Base-by-base conservation (phyloP, 2,329 filamentous ascomycete genomes). In the Botrytis medusae region DNA sequence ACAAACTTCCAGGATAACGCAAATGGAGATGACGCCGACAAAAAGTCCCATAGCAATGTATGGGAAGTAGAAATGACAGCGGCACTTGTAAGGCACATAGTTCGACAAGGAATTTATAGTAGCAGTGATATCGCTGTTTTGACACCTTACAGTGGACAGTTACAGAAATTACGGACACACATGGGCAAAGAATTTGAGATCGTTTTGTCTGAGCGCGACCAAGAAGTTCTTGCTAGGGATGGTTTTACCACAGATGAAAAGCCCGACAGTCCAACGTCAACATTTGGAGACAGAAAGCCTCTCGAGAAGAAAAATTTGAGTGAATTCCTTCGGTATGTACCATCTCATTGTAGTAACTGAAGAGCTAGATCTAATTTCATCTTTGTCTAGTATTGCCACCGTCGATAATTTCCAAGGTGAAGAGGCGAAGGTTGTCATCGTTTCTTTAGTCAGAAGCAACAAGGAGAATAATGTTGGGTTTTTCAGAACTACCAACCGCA, bases 371-470 rank as follows among this genome's bases (percentile, higher is more conserved):
- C 22, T 51, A 12, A 51, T 51, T 7, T 14, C 12, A n/a, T 51
- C 5, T n/a, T 51, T 51, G 4, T 59, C 20, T 16, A 72, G 71
- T 8, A 76, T 83, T 44, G 90, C 91, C 0, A 93, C 90, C 0
- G 87, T 93, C 0, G 91, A 93, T 79, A 94, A 94, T 75, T 94
- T 93, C 72, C 91, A 95, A 69, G 79, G 79, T 3, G 78, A 95
- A 78, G 92, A 95, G 77, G 90, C 89, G 2, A 90, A 92, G 69
- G 83, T 95, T 14, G 84, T 95, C 0, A 83, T 95, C 4, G 83
- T 94, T 0, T 92, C 90, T 0, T 83, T 95, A 0, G 91, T 93
- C 0, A 87, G 92, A 59, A 93, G 91, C 81, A 95, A 95, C 76
- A 74, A 80, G 0, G 77, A 86, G 12, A 82, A 82, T 14, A 87